phyloP scores from a whole-genome alignment of 202 grass and related monocot species.

The Panicum hallii region DNA sequence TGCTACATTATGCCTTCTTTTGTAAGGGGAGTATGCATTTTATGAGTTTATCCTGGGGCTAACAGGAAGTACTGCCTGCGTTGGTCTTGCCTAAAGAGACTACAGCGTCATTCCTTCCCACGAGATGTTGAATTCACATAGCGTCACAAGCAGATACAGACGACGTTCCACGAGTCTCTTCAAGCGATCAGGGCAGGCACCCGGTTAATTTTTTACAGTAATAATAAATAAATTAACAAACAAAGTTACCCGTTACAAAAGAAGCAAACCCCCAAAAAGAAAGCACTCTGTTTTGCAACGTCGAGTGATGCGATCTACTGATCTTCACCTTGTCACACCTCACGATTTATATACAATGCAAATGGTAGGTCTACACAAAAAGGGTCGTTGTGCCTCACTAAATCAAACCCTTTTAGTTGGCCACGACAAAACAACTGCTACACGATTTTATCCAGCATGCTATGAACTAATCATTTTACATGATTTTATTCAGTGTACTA shows the following conservation, averaged over 20 bases:
- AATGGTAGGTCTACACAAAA: background rate
- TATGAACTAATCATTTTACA: background rate
- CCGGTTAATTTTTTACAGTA: background rate
- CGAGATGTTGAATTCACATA: too few species aligned
- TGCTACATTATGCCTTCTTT: too few species aligned
- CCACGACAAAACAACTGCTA: background rate
- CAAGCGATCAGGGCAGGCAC: too few species aligned
- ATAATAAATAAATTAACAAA: background rate
- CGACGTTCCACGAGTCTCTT: too few species aligned
- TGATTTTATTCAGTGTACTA: background rate
- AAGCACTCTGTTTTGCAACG: background rate
- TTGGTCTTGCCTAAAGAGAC: too few species aligned
- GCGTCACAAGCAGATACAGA: too few species aligned
- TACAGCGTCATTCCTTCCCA: too few species aligned
- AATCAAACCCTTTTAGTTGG: background rate
- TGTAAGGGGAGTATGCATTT: too few species aligned
- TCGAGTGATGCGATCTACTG: background rate
- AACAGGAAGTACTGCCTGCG: too few species aligned
- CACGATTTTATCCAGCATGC: background rate
- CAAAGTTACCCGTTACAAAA: background rate
- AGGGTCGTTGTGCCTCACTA: background rate
- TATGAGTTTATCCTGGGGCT: too few species aligned
- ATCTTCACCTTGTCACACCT: background rate
- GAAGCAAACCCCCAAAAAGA: background rate
- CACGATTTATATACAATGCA: slow-evolving; percentile 1